A percentile compares a stretch with the other conserved stretches of the same genome.
These are phyloP conservation scores for Miamiensis avidus DNA, from an alignment of 169 alveolate genomes.

Conservation along the genomic window DNA sequence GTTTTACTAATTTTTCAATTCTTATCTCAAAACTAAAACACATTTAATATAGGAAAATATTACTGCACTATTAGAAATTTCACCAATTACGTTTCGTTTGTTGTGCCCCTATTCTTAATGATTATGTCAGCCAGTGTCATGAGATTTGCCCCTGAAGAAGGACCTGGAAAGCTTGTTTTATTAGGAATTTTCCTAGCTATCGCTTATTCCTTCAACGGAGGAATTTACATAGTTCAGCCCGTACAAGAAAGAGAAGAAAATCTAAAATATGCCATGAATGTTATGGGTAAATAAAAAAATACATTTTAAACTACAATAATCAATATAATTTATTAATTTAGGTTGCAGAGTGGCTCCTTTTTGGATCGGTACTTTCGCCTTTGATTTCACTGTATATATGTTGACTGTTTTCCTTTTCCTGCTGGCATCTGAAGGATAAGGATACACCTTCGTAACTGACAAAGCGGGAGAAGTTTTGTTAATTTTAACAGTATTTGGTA, in stretches of 20 bases:
- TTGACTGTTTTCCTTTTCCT: slow-evolving; percentile 22
- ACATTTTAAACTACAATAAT: slow-evolving; percentile 16
- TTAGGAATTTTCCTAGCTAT: slow-evolving; percentile 35
- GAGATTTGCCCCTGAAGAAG: background rate
- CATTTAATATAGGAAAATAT: slow-evolving; percentile 1
- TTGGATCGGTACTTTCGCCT: slow-evolving; percentile 47
- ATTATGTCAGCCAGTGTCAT: slow-evolving; percentile 4
- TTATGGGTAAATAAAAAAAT: slow-evolving; percentile 45
- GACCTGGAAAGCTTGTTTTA: slow-evolving; percentile 17
- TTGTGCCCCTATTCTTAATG: background rate
- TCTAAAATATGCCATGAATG: slow-evolving; percentile 49
- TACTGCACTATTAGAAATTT: slow-evolving; percentile 20
- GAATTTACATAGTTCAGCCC: slow-evolving; percentile 41
- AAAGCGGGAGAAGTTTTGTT: background rate
- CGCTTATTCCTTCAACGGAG: slow-evolving; percentile 49
- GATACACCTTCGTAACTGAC: slow-evolving; percentile 12
- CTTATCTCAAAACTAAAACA: too few relatives aligned
- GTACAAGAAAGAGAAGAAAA: slow-evolving; percentile 58
- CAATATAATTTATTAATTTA: background rate
- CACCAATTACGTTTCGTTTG: slow-evolving; percentile 14
- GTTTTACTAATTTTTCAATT: too few relatives aligned
- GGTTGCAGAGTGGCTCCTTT: slow-evolving; percentile 32
- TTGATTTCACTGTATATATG: slow-evolving; percentile 26
- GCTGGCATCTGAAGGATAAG: slow-evolving; percentile 1
- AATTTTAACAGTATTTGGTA: slow-evolving; percentile 23